phyloP scores from a whole-genome alignment of 768 basidiomycete species.

The Rubroboletus satanas region DNA sequence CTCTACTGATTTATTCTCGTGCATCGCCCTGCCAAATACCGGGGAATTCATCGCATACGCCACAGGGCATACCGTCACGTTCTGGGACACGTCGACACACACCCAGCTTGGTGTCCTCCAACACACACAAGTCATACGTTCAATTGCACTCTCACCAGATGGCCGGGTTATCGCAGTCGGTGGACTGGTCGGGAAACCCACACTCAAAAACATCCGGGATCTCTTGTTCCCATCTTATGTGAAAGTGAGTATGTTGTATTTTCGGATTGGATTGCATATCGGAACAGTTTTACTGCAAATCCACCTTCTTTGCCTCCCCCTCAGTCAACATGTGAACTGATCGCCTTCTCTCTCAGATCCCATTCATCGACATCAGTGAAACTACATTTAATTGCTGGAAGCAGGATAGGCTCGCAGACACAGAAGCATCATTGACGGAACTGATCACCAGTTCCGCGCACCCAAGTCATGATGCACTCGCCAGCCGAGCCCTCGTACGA shows the following conservation, averaged over 20 bases:
- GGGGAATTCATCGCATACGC: background rate
- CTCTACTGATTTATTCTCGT: too few species aligned
- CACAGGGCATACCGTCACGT: background rate
- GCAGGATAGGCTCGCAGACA: background rate
- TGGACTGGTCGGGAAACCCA: background rate
- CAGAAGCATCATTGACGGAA: background rate
- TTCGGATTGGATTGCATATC: too few species aligned
- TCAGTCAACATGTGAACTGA: too few species aligned
- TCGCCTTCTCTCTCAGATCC: background rate
- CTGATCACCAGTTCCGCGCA: background rate
- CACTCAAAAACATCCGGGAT: background rate
- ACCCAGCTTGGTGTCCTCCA: background rate
- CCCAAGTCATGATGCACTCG: background rate
- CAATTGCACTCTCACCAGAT: background rate
- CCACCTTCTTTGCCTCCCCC: background rate
- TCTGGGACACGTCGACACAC: too few species aligned
- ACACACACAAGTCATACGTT: background rate
- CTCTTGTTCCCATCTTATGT: background rate
- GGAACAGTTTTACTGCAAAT: background rate
- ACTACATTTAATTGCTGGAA: background rate
- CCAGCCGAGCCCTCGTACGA: conserved; percentile 1
- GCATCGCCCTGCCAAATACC: too few species aligned
- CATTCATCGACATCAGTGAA: background rate
- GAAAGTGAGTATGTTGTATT: too few species aligned
- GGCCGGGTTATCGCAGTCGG: background rate